Evolutionary conservation across 768 basidiomycete species (phyloP).

Genomic region (Mycena belliarum): DNA sequence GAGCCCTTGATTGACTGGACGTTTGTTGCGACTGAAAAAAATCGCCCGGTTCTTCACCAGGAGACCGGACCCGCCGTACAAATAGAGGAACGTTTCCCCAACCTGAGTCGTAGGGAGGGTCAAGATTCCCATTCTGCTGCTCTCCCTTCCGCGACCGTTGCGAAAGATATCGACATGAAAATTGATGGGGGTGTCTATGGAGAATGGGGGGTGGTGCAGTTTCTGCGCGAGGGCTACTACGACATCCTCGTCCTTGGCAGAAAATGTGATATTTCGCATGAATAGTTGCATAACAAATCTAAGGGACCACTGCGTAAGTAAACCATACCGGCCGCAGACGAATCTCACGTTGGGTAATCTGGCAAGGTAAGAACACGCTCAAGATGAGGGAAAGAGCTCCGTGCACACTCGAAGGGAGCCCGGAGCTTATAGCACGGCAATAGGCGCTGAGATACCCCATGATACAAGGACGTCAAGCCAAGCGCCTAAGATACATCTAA

Average conservation of each 20-base stretch:
- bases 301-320: not conserved
- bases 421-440: constrained; percentile 2
- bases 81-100: constrained; percentile 28
- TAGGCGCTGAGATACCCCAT: constrained; percentile 8
- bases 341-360: not conserved
- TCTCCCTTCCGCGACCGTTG: constrained; percentile 10
- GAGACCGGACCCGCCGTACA: constrained; percentile 33
- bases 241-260: constrained; percentile 33
- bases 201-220: constrained; percentile 36
- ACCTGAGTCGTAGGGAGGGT: constrained; percentile 26
- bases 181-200: constrained; percentile 27
- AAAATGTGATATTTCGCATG: constrained; percentile 31
- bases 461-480: constrained; percentile 7
- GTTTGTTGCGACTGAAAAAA: constrained; percentile 24
- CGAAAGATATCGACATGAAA: constrained; percentile 35
- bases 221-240: constrained; percentile 33
- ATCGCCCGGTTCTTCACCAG: constrained; percentile 27
- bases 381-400: not conserved
- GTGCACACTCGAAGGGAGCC: not conserved
- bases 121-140: constrained; percentile 27
- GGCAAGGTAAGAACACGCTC: too few relatives aligned
- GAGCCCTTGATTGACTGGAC: constrained; percentile 24
- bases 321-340: not conserved
- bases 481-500: constrained; percentile 20
- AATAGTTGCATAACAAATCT: constrained; percentile 34